Conservation (phyloP, 2,329 filamentous ascomycete genomes). For the Verticillium albo-atrum region DNA sequence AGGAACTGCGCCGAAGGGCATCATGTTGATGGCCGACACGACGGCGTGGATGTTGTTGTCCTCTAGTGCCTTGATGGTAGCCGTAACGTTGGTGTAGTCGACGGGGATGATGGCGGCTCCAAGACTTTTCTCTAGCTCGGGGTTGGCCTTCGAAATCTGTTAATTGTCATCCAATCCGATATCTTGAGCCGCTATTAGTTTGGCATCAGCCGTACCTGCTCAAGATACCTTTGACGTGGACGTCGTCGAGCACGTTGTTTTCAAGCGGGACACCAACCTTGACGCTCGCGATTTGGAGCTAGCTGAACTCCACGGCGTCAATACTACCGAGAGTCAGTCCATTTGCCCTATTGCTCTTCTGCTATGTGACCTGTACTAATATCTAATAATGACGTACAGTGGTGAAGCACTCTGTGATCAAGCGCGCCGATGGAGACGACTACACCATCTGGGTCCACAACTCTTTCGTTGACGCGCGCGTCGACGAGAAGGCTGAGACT, state of each 20-base stretch:
- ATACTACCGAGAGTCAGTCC: background rate
- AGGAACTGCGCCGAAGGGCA: conserved; percentile 17
- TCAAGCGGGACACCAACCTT: background rate
- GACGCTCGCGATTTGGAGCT: background rate
- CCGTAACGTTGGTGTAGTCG: conserved; percentile 18
- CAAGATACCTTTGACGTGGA: too few species aligned
- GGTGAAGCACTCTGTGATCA: background rate
- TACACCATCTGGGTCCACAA: background rate
- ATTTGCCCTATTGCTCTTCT: too few species aligned
- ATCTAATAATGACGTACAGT: too few species aligned
- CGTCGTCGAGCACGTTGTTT: background rate
- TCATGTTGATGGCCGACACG: conserved; percentile 34
- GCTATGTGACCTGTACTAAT: too few species aligned
- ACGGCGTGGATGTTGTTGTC: conserved; percentile 36
- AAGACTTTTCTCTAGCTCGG: conserved; percentile 15
- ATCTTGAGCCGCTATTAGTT: too few species aligned
- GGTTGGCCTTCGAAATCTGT: conserved; percentile 8
- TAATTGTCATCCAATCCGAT: too few species aligned
- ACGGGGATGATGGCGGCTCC: conserved; percentile 18
- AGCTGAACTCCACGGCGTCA: background rate
- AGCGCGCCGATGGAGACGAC: background rate
- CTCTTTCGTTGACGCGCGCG: background rate
- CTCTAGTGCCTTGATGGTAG: conserved; percentile 17
- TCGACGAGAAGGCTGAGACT: too few species aligned
- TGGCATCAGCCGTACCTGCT: too few species aligned